Percentiles rank a stretch among this genome's conserved stretches.
Conservation (phyloP, 2,329 filamentous ascomycete genomes). For the Biscogniauxia mediterranea region DNA sequence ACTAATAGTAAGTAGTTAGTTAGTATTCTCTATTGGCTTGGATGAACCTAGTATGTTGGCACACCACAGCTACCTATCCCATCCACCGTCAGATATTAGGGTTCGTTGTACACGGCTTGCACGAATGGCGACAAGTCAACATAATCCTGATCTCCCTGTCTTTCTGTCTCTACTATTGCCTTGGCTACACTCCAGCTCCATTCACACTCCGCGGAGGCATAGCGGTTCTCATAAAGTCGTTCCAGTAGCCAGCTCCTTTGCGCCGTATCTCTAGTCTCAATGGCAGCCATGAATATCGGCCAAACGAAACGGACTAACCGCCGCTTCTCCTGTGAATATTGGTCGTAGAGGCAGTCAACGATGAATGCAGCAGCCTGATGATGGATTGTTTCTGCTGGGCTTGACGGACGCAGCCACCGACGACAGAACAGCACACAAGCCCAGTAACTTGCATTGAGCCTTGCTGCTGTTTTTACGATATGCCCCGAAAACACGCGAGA, state of each 20-base stretch:
- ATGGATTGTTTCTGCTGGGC: constrained; percentile 1
- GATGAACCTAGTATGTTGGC: neutral
- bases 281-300: constrained; percentile 9
- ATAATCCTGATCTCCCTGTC: neutral
- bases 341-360: neutral
- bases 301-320: constrained; percentile 6
- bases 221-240: neutral
- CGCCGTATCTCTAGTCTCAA: constrained; percentile 1
- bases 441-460: constrained; percentile 2
- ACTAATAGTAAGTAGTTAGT: too few relatives aligned
- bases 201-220: constrained; percentile 4
- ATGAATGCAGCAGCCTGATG: neutral
- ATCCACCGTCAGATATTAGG: neutral
- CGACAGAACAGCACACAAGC: constrained; percentile 9
- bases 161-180: neutral
- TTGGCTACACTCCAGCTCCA: constrained; percentile 5
- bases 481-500: neutral
- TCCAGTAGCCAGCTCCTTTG: constrained; percentile 2
- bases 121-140: constrained; percentile 1
- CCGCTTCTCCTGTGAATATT: constrained; percentile 1
- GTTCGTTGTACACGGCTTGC: neutral
- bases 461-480: neutral
- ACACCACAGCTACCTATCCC: neutral
- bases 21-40: too few relatives aligned
- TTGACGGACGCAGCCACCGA: constrained; percentile 3